These are phyloP conservation scores for Lonicera japonica DNA, from an alignment of 129 eudicot species.

Conservation along the genomic window DNA sequence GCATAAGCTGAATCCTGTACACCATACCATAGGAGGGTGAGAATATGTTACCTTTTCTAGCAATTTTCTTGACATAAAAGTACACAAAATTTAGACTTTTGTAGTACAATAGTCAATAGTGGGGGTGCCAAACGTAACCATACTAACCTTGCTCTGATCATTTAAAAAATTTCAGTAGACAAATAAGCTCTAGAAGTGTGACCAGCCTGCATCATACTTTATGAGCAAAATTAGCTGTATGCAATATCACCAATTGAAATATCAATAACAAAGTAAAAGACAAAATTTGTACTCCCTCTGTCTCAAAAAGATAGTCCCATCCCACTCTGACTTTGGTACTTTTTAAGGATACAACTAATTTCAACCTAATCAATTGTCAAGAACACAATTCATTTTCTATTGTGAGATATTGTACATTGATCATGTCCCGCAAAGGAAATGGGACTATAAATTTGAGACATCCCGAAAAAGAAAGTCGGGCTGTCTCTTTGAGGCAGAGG, in stretches of 20 bases:
- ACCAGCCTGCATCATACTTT: background rate
- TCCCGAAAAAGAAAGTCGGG: no score
- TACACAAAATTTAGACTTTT: background rate
- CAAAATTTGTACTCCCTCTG: no score
- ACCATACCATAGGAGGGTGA: background rate
- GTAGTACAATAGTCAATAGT: background rate
- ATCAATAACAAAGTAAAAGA: background rate
- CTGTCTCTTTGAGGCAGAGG: no score
- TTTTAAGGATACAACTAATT: no score
- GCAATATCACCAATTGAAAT: background rate
- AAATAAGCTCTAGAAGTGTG: background rate
- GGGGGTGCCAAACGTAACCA: background rate
- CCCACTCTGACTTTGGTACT: no score
- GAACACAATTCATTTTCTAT: no score
- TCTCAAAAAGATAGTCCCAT: no score
- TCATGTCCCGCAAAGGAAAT: no score
- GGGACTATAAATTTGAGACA: no score
- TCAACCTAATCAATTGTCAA: no score
- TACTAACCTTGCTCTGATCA: background rate
- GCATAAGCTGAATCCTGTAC: background rate
- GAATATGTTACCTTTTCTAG: background rate
- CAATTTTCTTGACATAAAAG: background rate
- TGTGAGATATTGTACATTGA: no score
- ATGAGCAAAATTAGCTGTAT: conserved; percentile 3
- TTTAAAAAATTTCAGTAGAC: background rate